phyloP scores from a whole-genome alignment of 352 stramenopile genomes.

The Phytophthora foliorum region DNA sequence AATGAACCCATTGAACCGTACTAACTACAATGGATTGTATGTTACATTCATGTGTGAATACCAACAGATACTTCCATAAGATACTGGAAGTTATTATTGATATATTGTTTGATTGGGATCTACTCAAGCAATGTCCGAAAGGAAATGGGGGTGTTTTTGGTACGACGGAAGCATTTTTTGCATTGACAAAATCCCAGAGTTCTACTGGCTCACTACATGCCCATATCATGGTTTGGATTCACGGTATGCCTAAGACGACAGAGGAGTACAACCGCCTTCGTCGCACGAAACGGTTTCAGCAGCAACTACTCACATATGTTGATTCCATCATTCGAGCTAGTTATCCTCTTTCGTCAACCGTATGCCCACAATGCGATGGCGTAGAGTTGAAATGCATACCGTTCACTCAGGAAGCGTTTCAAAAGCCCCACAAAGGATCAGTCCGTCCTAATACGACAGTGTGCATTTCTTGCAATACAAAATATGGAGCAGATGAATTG shows the following conservation, averaged over 20 bases:
- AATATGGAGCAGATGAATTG: neutral
- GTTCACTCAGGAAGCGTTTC: neutral
- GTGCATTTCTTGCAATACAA: neutral
- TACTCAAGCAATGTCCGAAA: no score
- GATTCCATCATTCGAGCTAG: neutral
- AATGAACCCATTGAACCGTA: no score
- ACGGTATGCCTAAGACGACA: neutral
- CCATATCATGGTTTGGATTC: neutral
- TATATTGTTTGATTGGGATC: no score
- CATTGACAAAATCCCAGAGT: neutral
- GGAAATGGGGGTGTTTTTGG: neutral
- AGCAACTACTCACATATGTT: neutral
- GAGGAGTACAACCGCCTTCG: neutral
- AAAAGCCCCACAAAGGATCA: neutral
- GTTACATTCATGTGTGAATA: no score
- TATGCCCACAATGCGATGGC: neutral
- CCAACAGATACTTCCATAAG: no score
- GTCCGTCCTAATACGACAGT: neutral
- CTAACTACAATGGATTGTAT: no score
- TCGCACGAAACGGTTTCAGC: neutral
- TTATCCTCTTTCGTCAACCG: neutral
- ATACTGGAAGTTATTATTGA: no score
- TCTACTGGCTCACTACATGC: neutral
- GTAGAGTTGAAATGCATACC: no score
- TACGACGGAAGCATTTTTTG: neutral